Evolutionary conservation across 2,329 filamentous ascomycete genomes (phyloP), one percentile per base, ranked within the genome.

Genomic region (Balansia obtecta): DNA sequence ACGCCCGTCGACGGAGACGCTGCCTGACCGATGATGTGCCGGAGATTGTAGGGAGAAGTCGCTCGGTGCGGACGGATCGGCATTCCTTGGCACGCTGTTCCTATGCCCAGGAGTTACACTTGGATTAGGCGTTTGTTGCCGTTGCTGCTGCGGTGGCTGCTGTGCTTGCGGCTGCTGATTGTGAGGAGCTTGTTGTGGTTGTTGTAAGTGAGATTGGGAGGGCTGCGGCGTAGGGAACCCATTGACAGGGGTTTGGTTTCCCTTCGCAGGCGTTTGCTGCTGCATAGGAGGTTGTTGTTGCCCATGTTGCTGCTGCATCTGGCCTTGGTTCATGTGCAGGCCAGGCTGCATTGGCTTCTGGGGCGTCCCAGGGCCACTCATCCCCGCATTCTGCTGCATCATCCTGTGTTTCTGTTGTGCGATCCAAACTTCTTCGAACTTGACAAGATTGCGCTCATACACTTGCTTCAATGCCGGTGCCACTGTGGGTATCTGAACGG

Each of bases 391-490:
- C 54, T 80, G 75, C 48, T 74, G 69, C 62, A 76, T 73, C 57
- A 74, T 73, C 42, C 73, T 70, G 27, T 71, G 72, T 55, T 72
- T 73, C 54, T 80, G 79, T 57, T 78, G 76, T 34, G 73, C 70
- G 37, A 76, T 61, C 71, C 77, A 85, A 2, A 76, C 77, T 52
- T 83, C 79, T 63, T 96, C 90, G 56, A 95, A 96, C 33, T 82
- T 77, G 27, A 77, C 69, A 6, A 96, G 69, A 56, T 90, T 89
- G 37, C 79, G 75, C 58, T 89, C 83, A 65, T 93, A 95, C 7
- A 87, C 75, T 30, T 76, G 74, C 58, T 82, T 80, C 57, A 96
- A 65, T 57, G 93, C 82, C 52, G 79, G 76, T 2, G 80, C 74
- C 0, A 86, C 88, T 10, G 73, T 77, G 1, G 83, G 84, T 50